A percentile compares a stretch with the other conserved stretches of the same genome.
phyloP scores from a whole-genome alignment of 2,329 filamentous ascomycete genomes.

The Epichloe scottii region DNA sequence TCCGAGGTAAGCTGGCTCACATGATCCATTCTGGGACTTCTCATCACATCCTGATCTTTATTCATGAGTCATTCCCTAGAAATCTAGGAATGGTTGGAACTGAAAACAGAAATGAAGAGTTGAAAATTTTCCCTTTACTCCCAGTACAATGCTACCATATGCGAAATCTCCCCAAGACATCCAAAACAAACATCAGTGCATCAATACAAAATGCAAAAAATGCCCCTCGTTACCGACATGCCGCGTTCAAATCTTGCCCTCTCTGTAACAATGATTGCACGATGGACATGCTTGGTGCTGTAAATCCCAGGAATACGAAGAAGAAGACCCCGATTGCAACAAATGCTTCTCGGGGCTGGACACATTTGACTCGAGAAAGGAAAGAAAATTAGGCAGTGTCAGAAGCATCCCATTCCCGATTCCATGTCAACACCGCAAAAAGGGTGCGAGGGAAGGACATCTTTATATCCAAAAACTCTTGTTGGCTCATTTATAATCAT shows the following conservation, averaged over 20 bases:
- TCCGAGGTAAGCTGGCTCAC: no score
- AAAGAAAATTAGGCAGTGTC: no score
- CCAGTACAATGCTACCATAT: neutral
- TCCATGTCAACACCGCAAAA: no score
- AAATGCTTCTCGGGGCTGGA: neutral
- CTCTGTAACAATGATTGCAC: neutral
- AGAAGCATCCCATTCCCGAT: no score
- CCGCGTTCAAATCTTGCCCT: neutral
- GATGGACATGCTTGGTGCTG: slow-evolving; percentile 5
- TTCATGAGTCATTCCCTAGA: no score
- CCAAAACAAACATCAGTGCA: neutral
- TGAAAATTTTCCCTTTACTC: neutral
- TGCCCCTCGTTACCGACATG: neutral
- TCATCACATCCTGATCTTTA: no score
- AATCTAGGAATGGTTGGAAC: no score
- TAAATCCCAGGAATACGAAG: slow-evolving; percentile 4
- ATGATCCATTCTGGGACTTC: no score
- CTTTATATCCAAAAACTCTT: neutral
- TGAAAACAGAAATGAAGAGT: no score
- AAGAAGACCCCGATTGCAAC: slow-evolving; percentile 4
- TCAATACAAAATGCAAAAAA: neutral
- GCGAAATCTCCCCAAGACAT: neutral
- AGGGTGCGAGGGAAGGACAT: no score
- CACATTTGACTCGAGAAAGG: neutral
- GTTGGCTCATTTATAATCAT: neutral